Conservation (phyloP, 345 rosid species). For the Salix viminalis region DNA sequence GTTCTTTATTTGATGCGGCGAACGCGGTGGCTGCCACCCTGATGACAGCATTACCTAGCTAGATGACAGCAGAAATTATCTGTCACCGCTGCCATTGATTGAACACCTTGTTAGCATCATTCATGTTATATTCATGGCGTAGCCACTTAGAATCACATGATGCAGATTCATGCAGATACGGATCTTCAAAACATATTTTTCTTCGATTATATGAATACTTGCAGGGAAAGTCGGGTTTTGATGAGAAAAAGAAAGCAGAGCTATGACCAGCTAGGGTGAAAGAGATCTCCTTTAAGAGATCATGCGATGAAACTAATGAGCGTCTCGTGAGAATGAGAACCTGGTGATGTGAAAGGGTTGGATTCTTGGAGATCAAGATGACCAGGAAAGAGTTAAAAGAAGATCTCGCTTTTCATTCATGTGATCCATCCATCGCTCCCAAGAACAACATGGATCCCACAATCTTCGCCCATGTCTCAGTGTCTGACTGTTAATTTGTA, state of each 20-base stretch:
- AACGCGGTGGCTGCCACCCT: no score
- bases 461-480: not conserved
- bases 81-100: not conserved
- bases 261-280: not conserved
- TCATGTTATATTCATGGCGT: not conserved
- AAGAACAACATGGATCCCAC: not conserved
- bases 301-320: not conserved
- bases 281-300: not conserved
- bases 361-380: conserved; percentile 26
- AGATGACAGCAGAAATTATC: no score
- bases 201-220: not conserved
- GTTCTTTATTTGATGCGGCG: no score
- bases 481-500: no score
- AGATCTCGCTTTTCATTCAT: conserved; percentile 8
- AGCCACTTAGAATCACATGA: not conserved
- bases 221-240: not conserved
- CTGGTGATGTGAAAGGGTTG: conserved; percentile 27
- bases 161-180: not conserved
- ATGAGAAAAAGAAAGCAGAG: not conserved
- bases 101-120: not conserved
- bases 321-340: conserved; percentile 1
- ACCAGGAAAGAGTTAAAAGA: conserved; percentile 20
- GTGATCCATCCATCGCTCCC: not conserved
- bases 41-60: no score
- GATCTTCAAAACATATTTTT: not conserved